Percentiles rank a stretch among this genome's conserved stretches.
These are phyloP conservation scores for Phialophora tarda DNA, from an alignment of 2,329 filamentous ascomycete genomes.

Conservation along the genomic window DNA sequence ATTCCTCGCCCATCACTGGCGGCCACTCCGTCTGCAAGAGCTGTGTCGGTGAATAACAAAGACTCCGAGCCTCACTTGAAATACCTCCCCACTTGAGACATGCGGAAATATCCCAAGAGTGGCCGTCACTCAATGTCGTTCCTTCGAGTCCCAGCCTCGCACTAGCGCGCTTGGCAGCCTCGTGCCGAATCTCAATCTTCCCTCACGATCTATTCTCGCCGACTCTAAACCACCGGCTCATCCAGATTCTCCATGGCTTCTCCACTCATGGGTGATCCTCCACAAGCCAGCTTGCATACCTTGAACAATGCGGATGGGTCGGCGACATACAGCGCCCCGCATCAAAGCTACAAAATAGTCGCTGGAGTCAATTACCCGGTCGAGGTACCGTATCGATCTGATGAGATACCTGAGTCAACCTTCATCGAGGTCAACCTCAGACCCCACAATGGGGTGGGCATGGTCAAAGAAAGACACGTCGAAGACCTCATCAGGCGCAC, in stretches of 20 bases:
- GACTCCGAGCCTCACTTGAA: background rate
- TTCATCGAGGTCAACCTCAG: constrained; percentile 88
- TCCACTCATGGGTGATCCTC: constrained; percentile 21
- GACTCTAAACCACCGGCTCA: background rate
- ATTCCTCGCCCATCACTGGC: background rate
- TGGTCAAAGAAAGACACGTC: constrained; percentile 81
- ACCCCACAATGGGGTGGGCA: constrained; percentile 81
- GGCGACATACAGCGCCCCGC: constrained; percentile 47
- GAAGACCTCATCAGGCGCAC: constrained; percentile 61
- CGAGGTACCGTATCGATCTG: constrained; percentile 78
- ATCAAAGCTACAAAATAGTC: constrained; percentile 78
- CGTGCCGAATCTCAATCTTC: background rate
- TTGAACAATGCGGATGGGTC: constrained; percentile 37
- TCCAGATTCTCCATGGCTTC: constrained; percentile 21
- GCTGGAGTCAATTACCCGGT: constrained; percentile 91
- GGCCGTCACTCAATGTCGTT: background rate
- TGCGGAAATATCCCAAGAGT: background rate
- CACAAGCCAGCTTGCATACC: constrained; percentile 33
- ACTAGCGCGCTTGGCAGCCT: constrained; percentile 12
- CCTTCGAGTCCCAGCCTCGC: constrained; percentile 21
- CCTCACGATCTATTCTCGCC: constrained; percentile 2
- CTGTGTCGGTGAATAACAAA: background rate
- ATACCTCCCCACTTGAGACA: background rate
- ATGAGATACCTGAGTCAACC: constrained; percentile 91
- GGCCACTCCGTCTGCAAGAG: background rate